Conservation (phyloP, 2,329 filamentous ascomycete species). For the Aspergillus sp. region DNA sequence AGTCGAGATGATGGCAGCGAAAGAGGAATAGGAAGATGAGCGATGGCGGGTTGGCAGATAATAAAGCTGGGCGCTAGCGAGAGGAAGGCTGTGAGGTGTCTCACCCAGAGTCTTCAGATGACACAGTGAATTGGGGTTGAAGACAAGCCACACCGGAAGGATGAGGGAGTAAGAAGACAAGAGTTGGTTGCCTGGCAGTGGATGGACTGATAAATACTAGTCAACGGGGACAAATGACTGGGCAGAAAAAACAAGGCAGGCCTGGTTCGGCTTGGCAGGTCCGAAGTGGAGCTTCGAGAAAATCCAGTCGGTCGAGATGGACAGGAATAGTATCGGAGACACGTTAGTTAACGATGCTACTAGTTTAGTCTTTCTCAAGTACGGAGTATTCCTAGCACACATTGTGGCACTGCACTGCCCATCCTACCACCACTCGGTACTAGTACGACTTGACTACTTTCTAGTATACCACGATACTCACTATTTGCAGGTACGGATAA, state of each 20-base stretch:
- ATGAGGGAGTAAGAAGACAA: too few species aligned
- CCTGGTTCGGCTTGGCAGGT: constrained; percentile 3
- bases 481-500: too few species aligned
- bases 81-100: not conserved
- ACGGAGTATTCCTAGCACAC: not conserved
- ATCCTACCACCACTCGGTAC: not conserved
- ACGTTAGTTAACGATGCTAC: too few species aligned
- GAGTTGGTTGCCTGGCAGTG: not conserved
- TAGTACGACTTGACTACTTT: too few species aligned
- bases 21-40: not conserved
- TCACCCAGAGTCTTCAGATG: too few species aligned
- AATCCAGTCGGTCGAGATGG: too few species aligned
- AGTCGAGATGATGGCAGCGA: not conserved
- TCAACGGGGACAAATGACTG: not conserved
- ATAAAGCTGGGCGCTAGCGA: not conserved
- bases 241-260: constrained; percentile 4
- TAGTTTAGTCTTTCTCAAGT: too few species aligned
- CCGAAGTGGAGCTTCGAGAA: constrained; percentile 1
- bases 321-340: not conserved
- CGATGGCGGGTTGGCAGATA: not conserved
- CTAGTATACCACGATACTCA: too few species aligned
- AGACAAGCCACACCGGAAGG: too few species aligned
- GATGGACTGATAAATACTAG: not conserved
- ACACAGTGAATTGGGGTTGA: too few species aligned
- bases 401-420: not conserved